phyloP scores from a whole-genome alignment of 345 rosid genomes.

The Passiflora organensis region DNA sequence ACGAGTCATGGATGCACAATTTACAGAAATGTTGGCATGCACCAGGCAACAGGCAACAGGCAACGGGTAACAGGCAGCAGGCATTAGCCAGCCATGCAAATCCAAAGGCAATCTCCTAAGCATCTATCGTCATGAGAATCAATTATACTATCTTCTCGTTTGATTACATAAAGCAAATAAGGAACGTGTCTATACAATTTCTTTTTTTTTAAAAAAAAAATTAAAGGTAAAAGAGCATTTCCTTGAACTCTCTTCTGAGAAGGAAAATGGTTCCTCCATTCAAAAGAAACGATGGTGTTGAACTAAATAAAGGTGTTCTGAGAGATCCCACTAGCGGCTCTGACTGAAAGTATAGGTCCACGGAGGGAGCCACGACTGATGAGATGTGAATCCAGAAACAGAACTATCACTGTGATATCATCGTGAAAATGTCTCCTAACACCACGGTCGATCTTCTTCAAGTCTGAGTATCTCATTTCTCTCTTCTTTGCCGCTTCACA shows the following conservation, averaged over 20 bases:
- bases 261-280: slow-evolving; percentile 17
- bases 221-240: background rate
- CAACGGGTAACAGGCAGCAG: no score
- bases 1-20: no score
- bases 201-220: no score
- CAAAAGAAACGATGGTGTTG: slow-evolving; percentile 23
- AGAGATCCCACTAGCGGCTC: slow-evolving; percentile 45
- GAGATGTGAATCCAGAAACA: slow-evolving; percentile 63
- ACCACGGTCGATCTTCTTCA: slow-evolving; percentile 87
- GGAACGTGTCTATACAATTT: slow-evolving; percentile 31
- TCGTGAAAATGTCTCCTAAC: slow-evolving; percentile 98
- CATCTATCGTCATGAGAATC: slow-evolving; percentile 15
- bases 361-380: slow-evolving; percentile 36
- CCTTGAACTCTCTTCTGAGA: slow-evolving; percentile 11
- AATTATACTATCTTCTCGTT: slow-evolving; percentile 16
- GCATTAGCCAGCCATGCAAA: slow-evolving; percentile 12
- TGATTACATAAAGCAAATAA: slow-evolving; percentile 9
- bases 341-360: slow-evolving; percentile 54
- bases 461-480: slow-evolving; percentile 91
- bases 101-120: background rate
- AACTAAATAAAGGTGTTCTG: slow-evolving; percentile 25
- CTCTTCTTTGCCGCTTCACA: slow-evolving; percentile 88
- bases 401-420: slow-evolving; percentile 79
- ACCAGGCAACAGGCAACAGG: no score
- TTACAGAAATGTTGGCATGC: no score